phyloP scores from a whole-genome alignment of 805 yeast genomes.

The Candida vaughaniae region DNA sequence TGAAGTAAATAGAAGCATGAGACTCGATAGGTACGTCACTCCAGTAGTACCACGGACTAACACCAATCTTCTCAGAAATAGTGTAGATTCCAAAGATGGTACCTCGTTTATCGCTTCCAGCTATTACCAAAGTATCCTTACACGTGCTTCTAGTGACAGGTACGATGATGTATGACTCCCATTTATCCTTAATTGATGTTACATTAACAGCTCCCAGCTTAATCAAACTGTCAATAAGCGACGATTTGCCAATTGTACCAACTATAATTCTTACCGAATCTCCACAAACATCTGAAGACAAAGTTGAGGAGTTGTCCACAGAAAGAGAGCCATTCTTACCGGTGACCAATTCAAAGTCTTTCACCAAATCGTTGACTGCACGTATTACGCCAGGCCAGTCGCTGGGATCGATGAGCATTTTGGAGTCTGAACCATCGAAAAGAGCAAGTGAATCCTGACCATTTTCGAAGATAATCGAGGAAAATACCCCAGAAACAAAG shows the following conservation, averaged over 20 bases:
- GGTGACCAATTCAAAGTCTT: slow-evolving; percentile 15
- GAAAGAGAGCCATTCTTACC: slow-evolving; percentile 10
- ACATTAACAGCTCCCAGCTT: slow-evolving; percentile 8
- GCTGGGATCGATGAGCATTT: slow-evolving; percentile 7
- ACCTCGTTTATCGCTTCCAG: slow-evolving; percentile 20
- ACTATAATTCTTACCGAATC: slow-evolving; percentile 12
- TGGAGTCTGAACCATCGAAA: slow-evolving; percentile 1
- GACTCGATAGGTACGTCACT: slow-evolving; percentile 15
- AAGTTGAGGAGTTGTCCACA: slow-evolving; percentile 7
- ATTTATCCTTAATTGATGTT: slow-evolving; percentile 13
- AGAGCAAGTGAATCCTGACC: slow-evolving; percentile 3
- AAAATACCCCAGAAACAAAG: no score
- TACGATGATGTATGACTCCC: slow-evolving; percentile 16
- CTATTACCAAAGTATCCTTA: slow-evolving; percentile 15
- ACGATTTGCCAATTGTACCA: slow-evolving; percentile 16
- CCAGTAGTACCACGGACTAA: slow-evolving; percentile 18
- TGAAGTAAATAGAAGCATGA: slow-evolving; percentile 12
- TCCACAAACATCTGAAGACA: slow-evolving; percentile 1
- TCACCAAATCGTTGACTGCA: slow-evolving; percentile 15
- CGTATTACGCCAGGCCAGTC: slow-evolving; percentile 18
- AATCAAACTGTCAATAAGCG: slow-evolving; percentile 10
- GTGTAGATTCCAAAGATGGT: slow-evolving; percentile 17
- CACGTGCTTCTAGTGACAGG: slow-evolving; percentile 5
- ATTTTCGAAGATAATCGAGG: slow-evolving; percentile 7
- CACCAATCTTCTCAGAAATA: slow-evolving; percentile 18